These are phyloP conservation scores for Cicer pinnatifidum DNA, from an alignment of 306 rosid genomes.

Conservation along the genomic window DNA sequence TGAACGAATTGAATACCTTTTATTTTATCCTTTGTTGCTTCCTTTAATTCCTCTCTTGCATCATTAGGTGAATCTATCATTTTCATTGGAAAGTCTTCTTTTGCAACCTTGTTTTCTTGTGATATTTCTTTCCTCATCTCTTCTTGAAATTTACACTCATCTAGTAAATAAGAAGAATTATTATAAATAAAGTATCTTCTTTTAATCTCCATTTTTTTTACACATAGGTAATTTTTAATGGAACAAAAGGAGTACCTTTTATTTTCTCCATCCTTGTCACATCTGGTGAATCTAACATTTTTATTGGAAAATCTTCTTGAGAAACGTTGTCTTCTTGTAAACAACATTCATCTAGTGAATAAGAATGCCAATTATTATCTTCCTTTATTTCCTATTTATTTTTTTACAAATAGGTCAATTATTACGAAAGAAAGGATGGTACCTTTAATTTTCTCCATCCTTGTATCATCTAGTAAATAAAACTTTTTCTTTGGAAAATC, in stretches of 20 bases:
- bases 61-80: conserved; percentile 16
- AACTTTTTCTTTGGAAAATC: not conserved
- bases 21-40: not conserved
- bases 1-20: not conserved
- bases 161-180: too few relatives aligned
- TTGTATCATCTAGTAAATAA: conserved; percentile 16
- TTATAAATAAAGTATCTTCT: too few relatives aligned
- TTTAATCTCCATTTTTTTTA: too few relatives aligned
- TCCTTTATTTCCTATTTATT: not conserved
- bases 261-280: conserved; percentile 7
- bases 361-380: too few relatives aligned
- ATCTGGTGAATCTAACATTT: not conserved
- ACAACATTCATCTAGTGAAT: not conserved
- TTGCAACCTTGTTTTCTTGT: not conserved
- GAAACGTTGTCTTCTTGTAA: not conserved
- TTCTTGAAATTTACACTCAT: too few relatives aligned
- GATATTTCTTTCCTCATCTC: not conserved
- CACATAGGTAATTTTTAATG: too few relatives aligned
- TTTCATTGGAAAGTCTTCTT: conserved; percentile 11
- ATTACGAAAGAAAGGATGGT: too few relatives aligned
- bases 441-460: too few relatives aligned
- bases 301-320: too few relatives aligned
- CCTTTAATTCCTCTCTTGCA: not conserved
- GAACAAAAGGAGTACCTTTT: not conserved
- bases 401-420: too few relatives aligned